A percentile compares a stretch with the other conserved stretches of the same genome.
phyloP scores from a whole-genome alignment of 352 stramenopile species.

The Thraustochytrium sp. region DNA sequence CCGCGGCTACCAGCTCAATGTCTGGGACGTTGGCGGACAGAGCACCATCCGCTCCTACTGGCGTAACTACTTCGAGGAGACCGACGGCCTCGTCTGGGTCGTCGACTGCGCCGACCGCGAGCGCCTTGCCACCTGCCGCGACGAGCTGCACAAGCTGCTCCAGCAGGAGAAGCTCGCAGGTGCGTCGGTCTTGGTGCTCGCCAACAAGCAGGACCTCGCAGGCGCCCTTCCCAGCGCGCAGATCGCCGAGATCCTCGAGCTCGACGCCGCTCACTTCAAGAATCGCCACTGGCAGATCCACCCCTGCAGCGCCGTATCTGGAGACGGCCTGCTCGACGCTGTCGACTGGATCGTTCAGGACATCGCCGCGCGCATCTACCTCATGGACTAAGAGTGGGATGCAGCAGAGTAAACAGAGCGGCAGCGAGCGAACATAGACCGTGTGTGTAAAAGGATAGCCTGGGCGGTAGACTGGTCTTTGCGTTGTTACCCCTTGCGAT shows the following conservation, averaged over 20 bases:
- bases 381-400: slow-evolving; percentile 29
- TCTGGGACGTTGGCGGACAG: slow-evolving; percentile 97
- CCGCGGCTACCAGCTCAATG: slow-evolving; percentile 55
- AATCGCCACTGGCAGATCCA: slow-evolving; percentile 75
- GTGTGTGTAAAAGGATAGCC: too few species aligned
- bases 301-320: slow-evolving; percentile 89
- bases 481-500: too few species aligned
- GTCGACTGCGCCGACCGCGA: slow-evolving; percentile 90
- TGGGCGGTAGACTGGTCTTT: too few species aligned
- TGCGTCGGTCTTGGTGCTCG: slow-evolving; percentile 97
- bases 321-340: slow-evolving; percentile 85
- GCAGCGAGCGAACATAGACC: neutral
- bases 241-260: slow-evolving; percentile 69
- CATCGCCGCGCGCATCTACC: slow-evolving; percentile 52
- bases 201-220: slow-evolving; percentile 97
- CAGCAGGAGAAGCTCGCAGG: slow-evolving; percentile 90
- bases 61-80: slow-evolving; percentile 99
- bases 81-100: slow-evolving; percentile 98
- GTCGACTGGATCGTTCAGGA: slow-evolving; percentile 97
- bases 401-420: neutral
- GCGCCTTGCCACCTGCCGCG: slow-evolving; percentile 85
- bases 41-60: slow-evolving; percentile 98
- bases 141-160: slow-evolving; percentile 77
- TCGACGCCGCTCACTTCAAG: slow-evolving; percentile 39
- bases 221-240: slow-evolving; percentile 78